Evolutionary conservation across 192 early-diverging fungal genomes (phyloP).

Genomic region (Linnemannia schmuckeri): DNA sequence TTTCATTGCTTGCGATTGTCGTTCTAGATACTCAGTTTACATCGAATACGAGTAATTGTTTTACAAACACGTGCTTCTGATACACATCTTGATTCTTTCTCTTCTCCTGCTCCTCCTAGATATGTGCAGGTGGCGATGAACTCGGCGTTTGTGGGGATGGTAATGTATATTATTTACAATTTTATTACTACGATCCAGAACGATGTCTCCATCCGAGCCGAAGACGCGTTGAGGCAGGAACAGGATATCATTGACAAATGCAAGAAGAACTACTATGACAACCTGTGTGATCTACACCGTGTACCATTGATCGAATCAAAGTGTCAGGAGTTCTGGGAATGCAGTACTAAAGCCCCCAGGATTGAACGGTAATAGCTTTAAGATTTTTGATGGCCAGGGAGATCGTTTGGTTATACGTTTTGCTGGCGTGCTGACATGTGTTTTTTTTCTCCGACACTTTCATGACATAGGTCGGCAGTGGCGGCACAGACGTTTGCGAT

Average conservation of each 20-base stretch:
- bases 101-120: neutral
- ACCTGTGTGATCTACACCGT: constrained; percentile 65
- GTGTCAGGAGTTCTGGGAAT: constrained; percentile 77
- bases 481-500: constrained; percentile 87
- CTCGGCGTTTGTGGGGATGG: constrained; percentile 66
- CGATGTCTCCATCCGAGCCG: constrained; percentile 78
- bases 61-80: neutral
- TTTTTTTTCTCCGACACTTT: constrained; percentile 1
- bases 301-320: constrained; percentile 68
- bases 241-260: constrained; percentile 74
- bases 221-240: constrained; percentile 63
- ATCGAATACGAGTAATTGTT: neutral
- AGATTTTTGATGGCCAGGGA: neutral
- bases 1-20: neutral
- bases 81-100: neutral
- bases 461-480: constrained; percentile 71
- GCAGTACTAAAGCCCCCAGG: constrained; percentile 65
- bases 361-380: constrained; percentile 63
- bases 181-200: constrained; percentile 78
- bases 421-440: too few species aligned
- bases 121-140: constrained; percentile 85
- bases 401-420: too few species aligned
- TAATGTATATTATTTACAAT: constrained; percentile 74
- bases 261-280: constrained; percentile 72
- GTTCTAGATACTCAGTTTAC: neutral